phyloP scores from a whole-genome alignment of 1,139 yeast genomes.

The Candida dubliniensis region DNA sequence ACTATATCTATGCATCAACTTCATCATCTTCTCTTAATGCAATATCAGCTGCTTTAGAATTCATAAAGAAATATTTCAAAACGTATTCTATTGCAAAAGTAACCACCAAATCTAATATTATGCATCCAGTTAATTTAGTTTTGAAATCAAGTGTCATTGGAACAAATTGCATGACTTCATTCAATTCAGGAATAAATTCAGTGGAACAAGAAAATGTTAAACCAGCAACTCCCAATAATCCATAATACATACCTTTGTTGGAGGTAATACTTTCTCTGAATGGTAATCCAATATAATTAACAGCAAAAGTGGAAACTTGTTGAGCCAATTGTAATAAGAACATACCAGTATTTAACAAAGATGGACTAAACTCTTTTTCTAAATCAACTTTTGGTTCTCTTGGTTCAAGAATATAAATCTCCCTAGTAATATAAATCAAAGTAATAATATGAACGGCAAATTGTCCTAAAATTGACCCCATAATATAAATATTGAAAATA shows the following conservation, averaged over 20 bases:
- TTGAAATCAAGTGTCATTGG: conserved; percentile 80
- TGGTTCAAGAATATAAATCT: conserved; percentile 86
- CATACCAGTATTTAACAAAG: conserved; percentile 93
- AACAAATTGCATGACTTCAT: conserved; percentile 88
- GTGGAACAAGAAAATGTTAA: conserved; percentile 91
- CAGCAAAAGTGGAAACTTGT: conserved; percentile 97
- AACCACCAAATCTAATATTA: conserved; percentile 73
- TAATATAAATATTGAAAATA: conserved; percentile 88
- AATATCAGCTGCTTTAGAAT: conserved; percentile 88
- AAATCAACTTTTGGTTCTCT: conserved; percentile 85
- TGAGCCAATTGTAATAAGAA: conserved; percentile 92
- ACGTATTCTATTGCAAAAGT: conserved; percentile 79
- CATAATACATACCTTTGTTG: conserved; percentile 97
- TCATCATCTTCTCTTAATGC: conserved; percentile 50
- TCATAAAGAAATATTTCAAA: conserved; percentile 84
- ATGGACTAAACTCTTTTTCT: conserved; percentile 85
- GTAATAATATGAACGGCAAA: conserved; percentile 89
- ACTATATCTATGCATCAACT: conserved; percentile 5
- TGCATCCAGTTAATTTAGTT: conserved; percentile 67
- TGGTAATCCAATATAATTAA: conserved; percentile 96
- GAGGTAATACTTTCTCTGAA: conserved; percentile 88
- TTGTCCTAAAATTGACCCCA: conserved; percentile 97
- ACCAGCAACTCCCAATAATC: conserved; percentile 86
- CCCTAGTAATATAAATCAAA: conserved; percentile 76
- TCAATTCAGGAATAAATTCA: conserved; percentile 91